Evolutionary conservation across 495 filamentous ascomycete species (phyloP).

Genomic region (Aspergillus diversus): DNA sequence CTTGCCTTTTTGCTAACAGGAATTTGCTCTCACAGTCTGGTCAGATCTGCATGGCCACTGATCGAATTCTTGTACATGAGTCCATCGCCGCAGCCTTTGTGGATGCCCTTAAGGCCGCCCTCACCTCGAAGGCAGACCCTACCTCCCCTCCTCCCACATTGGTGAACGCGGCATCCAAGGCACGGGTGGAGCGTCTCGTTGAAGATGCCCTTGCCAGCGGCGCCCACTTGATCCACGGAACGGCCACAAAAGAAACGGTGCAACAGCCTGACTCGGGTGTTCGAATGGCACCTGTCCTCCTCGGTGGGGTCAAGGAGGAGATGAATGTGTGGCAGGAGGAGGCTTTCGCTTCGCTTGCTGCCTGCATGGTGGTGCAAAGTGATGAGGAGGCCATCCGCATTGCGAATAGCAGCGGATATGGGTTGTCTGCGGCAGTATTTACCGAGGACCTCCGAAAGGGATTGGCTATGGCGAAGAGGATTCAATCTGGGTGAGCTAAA

Average conservation of each 20-base stretch:
- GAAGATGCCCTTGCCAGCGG: slow-evolving; percentile 65
- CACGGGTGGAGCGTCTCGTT: slow-evolving; percentile 66
- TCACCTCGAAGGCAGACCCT: slow-evolving; percentile 48
- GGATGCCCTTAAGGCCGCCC: slow-evolving; percentile 44
- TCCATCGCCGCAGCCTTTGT: slow-evolving; percentile 64
- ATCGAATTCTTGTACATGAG: slow-evolving; percentile 80
- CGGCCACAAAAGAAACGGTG: slow-evolving; percentile 28
- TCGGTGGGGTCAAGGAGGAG: slow-evolving; percentile 65
- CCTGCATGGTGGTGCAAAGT: slow-evolving; percentile 44
- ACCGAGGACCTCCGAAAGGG: slow-evolving; percentile 50
- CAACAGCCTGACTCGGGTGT: slow-evolving; percentile 48
- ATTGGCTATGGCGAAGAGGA: slow-evolving; percentile 45
- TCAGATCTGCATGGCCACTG: slow-evolving; percentile 90
- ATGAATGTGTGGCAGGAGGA: slow-evolving; percentile 83
- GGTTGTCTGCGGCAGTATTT: slow-evolving; percentile 51
- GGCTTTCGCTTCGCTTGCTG: slow-evolving; percentile 75
- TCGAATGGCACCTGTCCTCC: slow-evolving; percentile 69
- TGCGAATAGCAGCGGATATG: slow-evolving; percentile 53
- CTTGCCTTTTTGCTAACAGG: not conserved
- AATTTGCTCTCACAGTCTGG: slow-evolving; percentile 52
- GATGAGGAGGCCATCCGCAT: slow-evolving; percentile 53
- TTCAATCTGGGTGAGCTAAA: slow-evolving; percentile 48
- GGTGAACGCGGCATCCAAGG: slow-evolving; percentile 60
- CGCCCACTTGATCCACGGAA: slow-evolving; percentile 64
- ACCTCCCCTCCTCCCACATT: slow-evolving; percentile 58